A percentile compares a stretch with the other conserved stretches of the same genome.
Evolutionary conservation across 1,284 basidiomycete species (phyloP).

Genomic region (Cutaneotrichosporon sp.): DNA sequence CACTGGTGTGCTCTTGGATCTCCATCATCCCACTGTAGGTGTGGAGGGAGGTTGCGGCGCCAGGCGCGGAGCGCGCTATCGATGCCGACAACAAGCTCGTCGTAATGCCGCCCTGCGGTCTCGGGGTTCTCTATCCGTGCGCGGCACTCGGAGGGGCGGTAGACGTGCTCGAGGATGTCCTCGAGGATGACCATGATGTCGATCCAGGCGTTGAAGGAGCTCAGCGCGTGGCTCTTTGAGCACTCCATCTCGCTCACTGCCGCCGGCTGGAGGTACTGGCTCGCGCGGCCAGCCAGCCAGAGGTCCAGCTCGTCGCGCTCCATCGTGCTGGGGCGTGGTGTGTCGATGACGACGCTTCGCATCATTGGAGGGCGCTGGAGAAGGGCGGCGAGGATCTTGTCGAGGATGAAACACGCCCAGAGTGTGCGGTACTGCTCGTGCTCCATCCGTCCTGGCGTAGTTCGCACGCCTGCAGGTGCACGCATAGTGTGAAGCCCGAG

Average conservation of each 20-base stretch:
- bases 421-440: constrained; percentile 22
- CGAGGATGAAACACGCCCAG: constrained; percentile 20
- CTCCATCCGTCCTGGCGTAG: not conserved
- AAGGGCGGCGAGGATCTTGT: constrained; percentile 20
- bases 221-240: constrained; percentile 19
- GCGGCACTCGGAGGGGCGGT: constrained; percentile 20
- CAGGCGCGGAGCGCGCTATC: constrained; percentile 17
- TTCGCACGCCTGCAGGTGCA: not conserved
- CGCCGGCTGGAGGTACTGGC: constrained; percentile 10
- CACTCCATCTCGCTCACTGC: constrained; percentile 15
- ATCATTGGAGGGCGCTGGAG: constrained; percentile 19
- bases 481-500: constrained; percentile 16
- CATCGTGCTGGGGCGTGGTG: constrained; percentile 19
- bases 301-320: constrained; percentile 27
- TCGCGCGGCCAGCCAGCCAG: constrained; percentile 19
- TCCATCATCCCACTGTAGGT: constrained; percentile 24
- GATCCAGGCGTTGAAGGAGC: constrained; percentile 20
- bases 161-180: constrained; percentile 21
- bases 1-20: constrained; percentile 14
- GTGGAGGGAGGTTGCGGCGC: constrained; percentile 15
- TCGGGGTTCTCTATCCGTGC: constrained; percentile 20
- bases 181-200: constrained; percentile 25
- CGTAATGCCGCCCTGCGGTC: constrained; percentile 16
- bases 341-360: constrained; percentile 19
- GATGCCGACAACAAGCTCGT: constrained; percentile 20